Percentiles rank a stretch among this genome's conserved stretches.
phyloP scores from a whole-genome alignment of 2,329 filamentous ascomycete species.

The Pezicula radicicola region DNA sequence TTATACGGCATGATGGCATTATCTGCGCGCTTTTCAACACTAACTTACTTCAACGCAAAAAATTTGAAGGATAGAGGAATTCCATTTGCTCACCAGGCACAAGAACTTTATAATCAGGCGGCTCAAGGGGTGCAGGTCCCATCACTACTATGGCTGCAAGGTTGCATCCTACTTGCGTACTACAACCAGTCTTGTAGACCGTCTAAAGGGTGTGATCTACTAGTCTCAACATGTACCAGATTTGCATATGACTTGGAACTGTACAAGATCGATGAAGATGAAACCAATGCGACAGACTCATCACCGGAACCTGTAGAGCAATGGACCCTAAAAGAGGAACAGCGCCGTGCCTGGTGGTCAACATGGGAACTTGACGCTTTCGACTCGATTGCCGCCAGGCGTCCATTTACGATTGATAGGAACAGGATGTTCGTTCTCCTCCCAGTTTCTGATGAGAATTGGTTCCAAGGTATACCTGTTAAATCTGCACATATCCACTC shows the following conservation, averaged over 20 bases:
- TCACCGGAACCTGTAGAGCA: not conserved
- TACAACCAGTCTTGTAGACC: not conserved
- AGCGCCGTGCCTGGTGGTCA: slow-evolving; percentile 3
- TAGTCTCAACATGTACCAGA: not conserved
- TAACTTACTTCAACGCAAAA: not conserved
- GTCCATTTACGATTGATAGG: slow-evolving; percentile 2
- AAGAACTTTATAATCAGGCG: not conserved
- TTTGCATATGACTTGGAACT: slow-evolving; percentile 1
- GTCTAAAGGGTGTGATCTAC: not conserved
- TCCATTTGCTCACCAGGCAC: not conserved
- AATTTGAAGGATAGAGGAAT: not conserved
- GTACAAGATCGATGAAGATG: not conserved
- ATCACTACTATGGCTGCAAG: slow-evolving; percentile 2
- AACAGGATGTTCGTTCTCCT: slow-evolving; percentile 1
- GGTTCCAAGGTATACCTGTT: not conserved
- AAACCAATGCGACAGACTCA: not conserved
- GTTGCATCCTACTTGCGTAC: slow-evolving; percentile 5
- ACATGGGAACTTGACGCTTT: slow-evolving; percentile 6
- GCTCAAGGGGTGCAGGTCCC: not conserved
- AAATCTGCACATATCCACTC: not conserved
- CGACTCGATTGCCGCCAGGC: not conserved
- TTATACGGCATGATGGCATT: slow-evolving; percentile 3
- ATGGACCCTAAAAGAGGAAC: slow-evolving; percentile 2
- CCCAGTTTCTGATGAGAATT: slow-evolving; percentile 1
- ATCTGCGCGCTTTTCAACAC: slow-evolving; percentile 4